phyloP scores from a whole-genome alignment of 257 asterid species.

The Fraxinus americana region DNA sequence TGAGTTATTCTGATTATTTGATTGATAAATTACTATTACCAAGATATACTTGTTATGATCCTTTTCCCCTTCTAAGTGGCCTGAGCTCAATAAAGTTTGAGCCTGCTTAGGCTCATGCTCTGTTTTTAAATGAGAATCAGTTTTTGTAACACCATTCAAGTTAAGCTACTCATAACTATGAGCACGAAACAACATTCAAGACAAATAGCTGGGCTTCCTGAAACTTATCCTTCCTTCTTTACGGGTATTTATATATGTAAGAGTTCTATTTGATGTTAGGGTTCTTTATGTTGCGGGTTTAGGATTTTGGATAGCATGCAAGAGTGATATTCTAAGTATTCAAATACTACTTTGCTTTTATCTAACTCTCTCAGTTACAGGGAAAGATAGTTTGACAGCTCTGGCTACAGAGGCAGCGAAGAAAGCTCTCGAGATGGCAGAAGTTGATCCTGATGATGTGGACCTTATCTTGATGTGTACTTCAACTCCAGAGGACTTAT shows the following conservation, averaged over 20 bases:
- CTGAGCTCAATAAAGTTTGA: background rate
- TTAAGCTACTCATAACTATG: background rate
- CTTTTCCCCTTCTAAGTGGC: background rate
- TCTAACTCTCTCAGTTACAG: constrained; percentile 38
- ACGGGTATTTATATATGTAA: background rate
- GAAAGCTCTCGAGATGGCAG: constrained; percentile 93
- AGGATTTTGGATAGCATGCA: background rate
- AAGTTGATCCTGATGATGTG: constrained; percentile 73
- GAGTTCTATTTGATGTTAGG: background rate
- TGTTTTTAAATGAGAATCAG: background rate
- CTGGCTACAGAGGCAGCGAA: constrained; percentile 75
- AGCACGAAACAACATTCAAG: background rate
- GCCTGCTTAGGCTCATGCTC: background rate
- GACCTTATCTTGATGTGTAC: constrained; percentile 81
- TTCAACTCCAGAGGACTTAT: constrained; percentile 89
- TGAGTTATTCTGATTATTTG: background rate
- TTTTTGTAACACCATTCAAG: background rate
- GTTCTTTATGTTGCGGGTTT: background rate
- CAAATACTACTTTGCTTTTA: background rate
- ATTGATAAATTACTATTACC: background rate
- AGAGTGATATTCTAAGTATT: background rate
- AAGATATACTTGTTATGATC: background rate
- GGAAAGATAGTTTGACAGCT: constrained; percentile 63
- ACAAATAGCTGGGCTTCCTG: background rate
- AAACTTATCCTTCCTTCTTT: background rate